These are phyloP conservation scores for Tuber calosporum DNA, from an alignment of 495 filamentous ascomycete genomes.

Conservation along the genomic window DNA sequence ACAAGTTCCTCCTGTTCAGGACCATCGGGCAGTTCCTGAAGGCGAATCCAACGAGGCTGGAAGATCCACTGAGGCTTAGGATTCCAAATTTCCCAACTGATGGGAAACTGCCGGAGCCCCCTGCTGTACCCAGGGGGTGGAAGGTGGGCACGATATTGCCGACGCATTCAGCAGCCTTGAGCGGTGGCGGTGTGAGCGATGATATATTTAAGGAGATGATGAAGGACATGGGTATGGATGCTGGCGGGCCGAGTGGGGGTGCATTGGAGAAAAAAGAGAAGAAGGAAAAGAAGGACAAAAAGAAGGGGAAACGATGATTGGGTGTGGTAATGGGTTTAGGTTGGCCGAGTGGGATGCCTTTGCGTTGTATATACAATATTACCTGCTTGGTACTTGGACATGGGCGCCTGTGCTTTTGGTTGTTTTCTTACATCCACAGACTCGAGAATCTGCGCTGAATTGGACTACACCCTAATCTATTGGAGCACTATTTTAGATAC, in stretches of 20 bases:
- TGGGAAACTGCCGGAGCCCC: constrained; percentile 58
- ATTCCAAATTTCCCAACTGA: constrained; percentile 59
- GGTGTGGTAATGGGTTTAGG: neutral
- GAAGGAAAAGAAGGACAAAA: constrained; percentile 51
- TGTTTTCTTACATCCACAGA: neutral
- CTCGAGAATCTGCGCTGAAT: neutral
- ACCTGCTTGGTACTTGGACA: neutral
- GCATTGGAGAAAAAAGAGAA: constrained; percentile 43
- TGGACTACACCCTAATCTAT: neutral
- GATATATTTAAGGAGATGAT: constrained; percentile 97
- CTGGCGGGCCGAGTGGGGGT: constrained; percentile 43
- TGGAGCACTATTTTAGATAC: neutral
- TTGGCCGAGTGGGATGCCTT: neutral
- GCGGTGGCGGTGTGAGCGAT: constrained; percentile 88
- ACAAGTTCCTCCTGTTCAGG: constrained; percentile 83
- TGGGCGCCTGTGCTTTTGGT: neutral
- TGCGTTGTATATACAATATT: constrained; percentile 1
- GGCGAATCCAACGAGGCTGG: constrained; percentile 65
- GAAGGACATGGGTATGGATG: constrained; percentile 71
- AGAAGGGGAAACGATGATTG: constrained; percentile 35
- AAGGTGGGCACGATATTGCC: constrained; percentile 80
- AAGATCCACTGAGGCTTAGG: constrained; percentile 58
- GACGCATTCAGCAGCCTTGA: constrained; percentile 78
- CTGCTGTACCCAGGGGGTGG: constrained; percentile 81
- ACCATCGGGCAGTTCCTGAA: constrained; percentile 67